A percentile compares a stretch with the other conserved stretches of the same genome.
Evolutionary conservation across 202 grass and related monocot genomes (phyloP).

Genomic region (Zoysia matrella): DNA sequence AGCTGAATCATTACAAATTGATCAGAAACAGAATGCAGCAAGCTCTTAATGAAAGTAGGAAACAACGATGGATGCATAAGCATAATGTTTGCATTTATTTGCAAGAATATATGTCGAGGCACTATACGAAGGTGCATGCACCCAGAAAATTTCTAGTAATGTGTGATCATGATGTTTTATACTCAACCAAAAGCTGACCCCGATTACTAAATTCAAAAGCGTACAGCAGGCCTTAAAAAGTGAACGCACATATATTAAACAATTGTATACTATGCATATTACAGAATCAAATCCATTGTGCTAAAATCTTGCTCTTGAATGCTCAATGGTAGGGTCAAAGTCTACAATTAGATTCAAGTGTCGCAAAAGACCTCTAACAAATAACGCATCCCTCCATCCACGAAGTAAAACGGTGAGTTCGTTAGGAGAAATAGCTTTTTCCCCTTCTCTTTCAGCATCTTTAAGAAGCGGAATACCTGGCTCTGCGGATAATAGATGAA

Average conservation of each 20-base stretch:
- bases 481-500: constrained; percentile 54
- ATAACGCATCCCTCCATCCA: constrained; percentile 94
- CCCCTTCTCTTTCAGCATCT: constrained; percentile 81
- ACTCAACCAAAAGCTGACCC: constrained; percentile 3
- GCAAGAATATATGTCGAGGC: background rate
- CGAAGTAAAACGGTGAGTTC: constrained; percentile 97
- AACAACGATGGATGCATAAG: constrained; percentile 8
- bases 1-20: background rate
- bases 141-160: background rate
- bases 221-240: background rate
- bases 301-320: constrained; percentile 12
- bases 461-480: constrained; percentile 71
- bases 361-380: constrained; percentile 83
- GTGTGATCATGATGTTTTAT: background rate
- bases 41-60: constrained; percentile 7
- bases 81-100: constrained; percentile 9
- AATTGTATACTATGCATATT: background rate
- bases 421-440: constrained; percentile 97
- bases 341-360: constrained; percentile 31
- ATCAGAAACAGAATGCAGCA: constrained; percentile 2
- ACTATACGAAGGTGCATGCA: constrained; percentile 2
- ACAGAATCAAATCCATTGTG: background rate
- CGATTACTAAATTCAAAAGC: background rate
- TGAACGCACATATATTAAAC: background rate
- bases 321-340: constrained; percentile 33